Evolutionary conservation across 208 protist genomes (phyloP), one percentile per base, ranked within the genome.

Genomic region (Pavlovales sp.): DNA sequence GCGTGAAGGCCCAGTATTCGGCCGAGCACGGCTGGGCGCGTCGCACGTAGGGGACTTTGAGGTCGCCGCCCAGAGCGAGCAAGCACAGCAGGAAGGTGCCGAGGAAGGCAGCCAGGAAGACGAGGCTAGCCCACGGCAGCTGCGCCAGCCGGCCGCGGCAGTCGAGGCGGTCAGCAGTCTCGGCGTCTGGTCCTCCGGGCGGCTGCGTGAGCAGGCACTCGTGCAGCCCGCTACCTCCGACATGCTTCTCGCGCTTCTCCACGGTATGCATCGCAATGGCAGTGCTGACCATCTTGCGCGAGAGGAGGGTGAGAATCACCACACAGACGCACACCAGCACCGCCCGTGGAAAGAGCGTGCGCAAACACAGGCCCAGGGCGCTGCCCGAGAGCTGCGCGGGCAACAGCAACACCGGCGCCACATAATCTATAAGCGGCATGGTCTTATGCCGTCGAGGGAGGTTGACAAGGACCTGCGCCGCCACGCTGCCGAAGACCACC

Each of bases 391-490:
- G 83, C 71, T 57, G 47, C 83, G 41, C 41, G 38, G 83, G 83
- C 1, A 87, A 67, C 57, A 87, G 38, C 0, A 87, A 11, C 0
- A 87, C 39, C 67, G 83, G 83, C 67, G 37, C 67, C 10, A 40
- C 67, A 28, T 79, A 79, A 40, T 87, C 83, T 34, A 87, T 34
- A 22, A 87, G 20, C 40, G 83, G 67, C 20, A 42, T 34, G 57
- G 26, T 18, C 67, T 10, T 1, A 28, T 87, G 83, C 0, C 83
- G 83, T 2, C 83, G 57, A 38, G 4, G 1, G 11, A 79, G 38
- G 41, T 87, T 87, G 44, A 87, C 42, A 0, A 39, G 0, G 83
- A 57, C 79, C 83, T 87, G 83, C 39, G 83, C 83, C 30, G 79
- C 10, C 7, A n/a, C 7, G 83, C 42, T 87, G 37, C 83, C 83